phyloP scores from a whole-genome alignment of 2,329 filamentous ascomycete genomes.

The Pseudogymnoascus sp. region DNA sequence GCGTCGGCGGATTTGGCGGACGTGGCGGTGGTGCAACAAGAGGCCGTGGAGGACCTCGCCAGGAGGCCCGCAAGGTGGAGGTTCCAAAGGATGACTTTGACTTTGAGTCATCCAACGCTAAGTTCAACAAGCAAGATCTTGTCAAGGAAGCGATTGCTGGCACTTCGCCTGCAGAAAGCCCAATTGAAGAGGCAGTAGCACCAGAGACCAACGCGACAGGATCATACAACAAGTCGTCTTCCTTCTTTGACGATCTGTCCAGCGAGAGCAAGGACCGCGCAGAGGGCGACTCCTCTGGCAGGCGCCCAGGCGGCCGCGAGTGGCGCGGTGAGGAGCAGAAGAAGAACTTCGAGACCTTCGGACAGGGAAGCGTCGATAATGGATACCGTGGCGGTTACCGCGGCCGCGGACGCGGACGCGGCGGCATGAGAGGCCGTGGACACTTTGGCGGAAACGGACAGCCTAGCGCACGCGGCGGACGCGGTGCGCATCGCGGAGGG shows the following conservation, averaged over 20 bases:
- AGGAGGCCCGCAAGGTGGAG: slow-evolving; percentile 62
- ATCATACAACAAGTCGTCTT: slow-evolving; percentile 78
- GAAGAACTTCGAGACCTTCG: slow-evolving; percentile 96
- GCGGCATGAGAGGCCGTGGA: slow-evolving; percentile 30
- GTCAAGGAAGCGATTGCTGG: slow-evolving; percentile 83
- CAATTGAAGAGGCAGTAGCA: slow-evolving; percentile 29
- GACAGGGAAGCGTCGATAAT: slow-evolving; percentile 87
- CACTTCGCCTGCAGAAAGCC: slow-evolving; percentile 54
- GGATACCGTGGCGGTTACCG: slow-evolving; percentile 69
- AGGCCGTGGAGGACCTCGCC: slow-evolving; percentile 32
- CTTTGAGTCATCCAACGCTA: slow-evolving; percentile 77
- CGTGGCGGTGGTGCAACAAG: slow-evolving; percentile 33
- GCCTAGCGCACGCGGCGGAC: slow-evolving; percentile 19
- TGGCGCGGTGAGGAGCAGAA: slow-evolving; percentile 90
- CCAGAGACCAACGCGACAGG: slow-evolving; percentile 41
- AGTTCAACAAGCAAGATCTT: slow-evolving; percentile 78
- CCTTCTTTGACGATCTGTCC: slow-evolving; percentile 98
- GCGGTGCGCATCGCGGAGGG: slow-evolving; percentile 24
- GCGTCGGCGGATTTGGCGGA: slow-evolving; percentile 32
- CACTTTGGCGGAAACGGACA: slow-evolving; percentile 19
- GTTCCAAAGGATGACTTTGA: slow-evolving; percentile 90
- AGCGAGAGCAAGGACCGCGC: slow-evolving; percentile 86
- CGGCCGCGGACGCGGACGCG: slow-evolving; percentile 68
- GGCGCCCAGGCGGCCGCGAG: slow-evolving; percentile 70
- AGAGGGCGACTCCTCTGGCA: slow-evolving; percentile 56